Percentiles rank a stretch among this genome's conserved stretches.
Conservation (phyloP, 108 stramenopile genomes). For the Asterionellopsis glacialis region DNA sequence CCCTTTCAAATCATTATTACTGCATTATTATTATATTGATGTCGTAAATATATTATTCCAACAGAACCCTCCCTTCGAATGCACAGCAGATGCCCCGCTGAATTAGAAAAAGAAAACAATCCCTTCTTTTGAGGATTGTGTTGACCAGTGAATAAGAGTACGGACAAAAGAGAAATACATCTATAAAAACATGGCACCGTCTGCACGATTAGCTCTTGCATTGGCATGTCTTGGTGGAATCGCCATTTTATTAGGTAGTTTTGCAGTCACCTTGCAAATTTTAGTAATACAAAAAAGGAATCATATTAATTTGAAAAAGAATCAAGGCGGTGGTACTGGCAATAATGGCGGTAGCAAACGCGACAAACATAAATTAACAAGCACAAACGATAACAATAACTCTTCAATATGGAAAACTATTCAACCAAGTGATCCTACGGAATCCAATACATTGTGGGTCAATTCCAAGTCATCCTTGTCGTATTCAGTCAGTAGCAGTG, state of each 20-base stretch:
- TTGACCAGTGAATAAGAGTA: too few species aligned
- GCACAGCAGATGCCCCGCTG: too few species aligned
- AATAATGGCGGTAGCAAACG: neutral
- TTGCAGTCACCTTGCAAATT: slow-evolving; percentile 29
- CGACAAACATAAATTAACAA: neutral
- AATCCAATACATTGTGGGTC: slow-evolving; percentile 5
- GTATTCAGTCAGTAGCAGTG: neutral
- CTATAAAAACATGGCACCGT: neutral
- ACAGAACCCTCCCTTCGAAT: too few species aligned
- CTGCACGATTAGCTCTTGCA: slow-evolving; percentile 21
- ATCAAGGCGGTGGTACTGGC: too few species aligned
- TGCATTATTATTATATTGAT: too few species aligned
- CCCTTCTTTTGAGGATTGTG: too few species aligned
- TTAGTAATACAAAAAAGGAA: slow-evolving; percentile 17
- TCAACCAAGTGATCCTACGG: slow-evolving; percentile 6
- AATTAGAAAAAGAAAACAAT: too few species aligned
- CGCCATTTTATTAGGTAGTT: slow-evolving; percentile 29
- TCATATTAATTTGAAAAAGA: slow-evolving; percentile 1
- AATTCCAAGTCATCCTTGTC: slow-evolving; percentile 7
- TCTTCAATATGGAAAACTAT: neutral
- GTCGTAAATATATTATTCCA: too few species aligned
- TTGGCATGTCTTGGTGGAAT: slow-evolving; percentile 26
- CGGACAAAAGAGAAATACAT: too few species aligned
- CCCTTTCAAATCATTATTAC: too few species aligned
- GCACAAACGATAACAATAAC: too few species aligned